Percentiles rank a stretch among this genome's conserved stretches.
Evolutionary conservation across 148 eudicot genomes (phyloP).

Genomic region (Gaultheria prostrata): DNA sequence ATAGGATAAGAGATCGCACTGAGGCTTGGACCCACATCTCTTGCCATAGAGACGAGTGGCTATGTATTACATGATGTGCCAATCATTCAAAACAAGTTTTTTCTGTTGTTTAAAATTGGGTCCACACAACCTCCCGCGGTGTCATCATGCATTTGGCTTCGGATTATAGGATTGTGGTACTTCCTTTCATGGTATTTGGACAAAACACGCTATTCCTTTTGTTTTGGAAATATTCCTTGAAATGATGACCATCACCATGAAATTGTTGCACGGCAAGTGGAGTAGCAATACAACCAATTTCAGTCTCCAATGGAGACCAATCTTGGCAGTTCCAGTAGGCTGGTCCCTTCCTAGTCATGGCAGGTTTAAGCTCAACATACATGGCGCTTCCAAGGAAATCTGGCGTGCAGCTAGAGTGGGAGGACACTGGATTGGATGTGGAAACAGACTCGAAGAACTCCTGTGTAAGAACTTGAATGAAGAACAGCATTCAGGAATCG

Average conservation of each 20-base stretch:
- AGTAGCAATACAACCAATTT: background rate
- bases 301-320: background rate
- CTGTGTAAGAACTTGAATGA: background rate
- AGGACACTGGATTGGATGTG: background rate
- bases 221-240: background rate
- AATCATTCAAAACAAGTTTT: background rate
- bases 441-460: background rate
- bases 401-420: background rate
- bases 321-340: background rate
- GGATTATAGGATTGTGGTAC: background rate
- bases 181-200: background rate
- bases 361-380: background rate
- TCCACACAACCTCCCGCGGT: background rate
- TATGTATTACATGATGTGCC: background rate
- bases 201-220: background rate
- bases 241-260: background rate
- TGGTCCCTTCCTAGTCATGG: background rate
- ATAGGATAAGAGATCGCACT: background rate
- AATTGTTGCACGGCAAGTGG: background rate
- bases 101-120: background rate
- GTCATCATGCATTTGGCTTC: background rate
- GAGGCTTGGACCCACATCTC: background rate
- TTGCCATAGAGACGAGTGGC: background rate
- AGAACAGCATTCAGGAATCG: background rate
- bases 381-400: background rate